These are phyloP conservation scores for Linaria vulgaris DNA, from an alignment of 257 asterid species.

Conservation along the genomic window DNA sequence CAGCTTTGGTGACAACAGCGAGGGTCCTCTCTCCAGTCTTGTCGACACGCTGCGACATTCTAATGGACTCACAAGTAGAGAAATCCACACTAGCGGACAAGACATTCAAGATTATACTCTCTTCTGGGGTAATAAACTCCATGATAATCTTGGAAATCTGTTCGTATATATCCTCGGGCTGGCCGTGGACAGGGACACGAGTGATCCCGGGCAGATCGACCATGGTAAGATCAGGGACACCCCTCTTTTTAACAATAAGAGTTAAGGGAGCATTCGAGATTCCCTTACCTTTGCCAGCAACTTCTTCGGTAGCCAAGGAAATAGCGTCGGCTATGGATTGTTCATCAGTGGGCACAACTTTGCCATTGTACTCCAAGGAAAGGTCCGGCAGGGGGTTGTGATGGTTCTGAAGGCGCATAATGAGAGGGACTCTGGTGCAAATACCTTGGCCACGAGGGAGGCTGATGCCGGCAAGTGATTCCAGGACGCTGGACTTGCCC, in stretches of 20 bases:
- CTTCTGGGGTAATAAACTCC: constrained; percentile 31
- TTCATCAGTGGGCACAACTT: constrained; percentile 24
- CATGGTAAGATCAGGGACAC: constrained; percentile 31
- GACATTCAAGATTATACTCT: constrained; percentile 32
- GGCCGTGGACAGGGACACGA: constrained; percentile 30
- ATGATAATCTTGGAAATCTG: constrained; percentile 25
- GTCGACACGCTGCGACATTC: constrained; percentile 40
- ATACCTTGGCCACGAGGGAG: constrained; percentile 31
- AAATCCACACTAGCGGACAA: constrained; percentile 27
- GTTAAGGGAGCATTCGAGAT: constrained; percentile 26
- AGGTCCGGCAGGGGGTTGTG: constrained; percentile 10
- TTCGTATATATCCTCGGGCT: constrained; percentile 31
- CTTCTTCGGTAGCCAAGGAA: constrained; percentile 26
- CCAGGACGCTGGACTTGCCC: constrained; percentile 32
- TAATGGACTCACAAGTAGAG: constrained; percentile 30
- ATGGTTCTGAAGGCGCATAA: constrained; percentile 28
- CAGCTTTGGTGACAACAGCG: constrained; percentile 42
- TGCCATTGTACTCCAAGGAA: constrained; percentile 25
- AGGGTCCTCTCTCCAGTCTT: constrained; percentile 40
- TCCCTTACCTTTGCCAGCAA: constrained; percentile 31
- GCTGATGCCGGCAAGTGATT: constrained; percentile 27
- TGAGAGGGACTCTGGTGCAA: constrained; percentile 30
- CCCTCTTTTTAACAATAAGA: constrained; percentile 28
- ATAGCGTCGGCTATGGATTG: constrained; percentile 17
- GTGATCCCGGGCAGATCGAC: constrained; percentile 37